A percentile compares a stretch with the other conserved stretches of the same genome.
Evolutionary conservation across 2,329 filamentous ascomycete genomes (phyloP).

Genomic region (Trichoderma oligosporum): DNA sequence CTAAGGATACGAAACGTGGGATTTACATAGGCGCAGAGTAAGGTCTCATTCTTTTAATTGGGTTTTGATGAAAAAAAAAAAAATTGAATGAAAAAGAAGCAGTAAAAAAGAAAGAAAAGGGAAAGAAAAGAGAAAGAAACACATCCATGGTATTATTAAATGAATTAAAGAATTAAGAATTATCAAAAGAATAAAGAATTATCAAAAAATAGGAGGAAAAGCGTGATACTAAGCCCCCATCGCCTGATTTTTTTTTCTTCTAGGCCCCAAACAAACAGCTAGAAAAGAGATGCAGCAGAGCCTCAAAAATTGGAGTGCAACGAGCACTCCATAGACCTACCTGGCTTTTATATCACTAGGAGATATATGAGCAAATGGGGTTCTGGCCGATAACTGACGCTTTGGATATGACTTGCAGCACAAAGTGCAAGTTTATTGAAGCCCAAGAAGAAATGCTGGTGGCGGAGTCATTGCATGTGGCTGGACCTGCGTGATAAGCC

Average conservation of each 20-base stretch:
- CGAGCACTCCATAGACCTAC: background rate
- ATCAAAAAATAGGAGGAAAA: background rate
- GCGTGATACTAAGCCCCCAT: background rate
- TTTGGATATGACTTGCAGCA: background rate
- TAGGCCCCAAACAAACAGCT: too few species aligned
- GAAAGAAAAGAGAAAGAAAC: background rate
- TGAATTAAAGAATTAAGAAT: background rate
- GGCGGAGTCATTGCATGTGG: conserved; percentile 12
- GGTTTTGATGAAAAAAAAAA: background rate
- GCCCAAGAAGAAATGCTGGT: background rate
- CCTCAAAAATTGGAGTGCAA: background rate
- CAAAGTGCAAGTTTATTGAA: background rate
- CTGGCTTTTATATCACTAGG: conserved; percentile 2
- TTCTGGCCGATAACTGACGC: background rate
- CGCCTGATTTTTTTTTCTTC: too few species aligned
- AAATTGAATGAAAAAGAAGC: background rate
- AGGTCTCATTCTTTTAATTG: background rate
- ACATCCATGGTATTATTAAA: too few species aligned
- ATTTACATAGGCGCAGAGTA: conserved; percentile 22
- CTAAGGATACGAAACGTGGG: conserved; percentile 61
- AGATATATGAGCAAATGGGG: conserved; percentile 7
- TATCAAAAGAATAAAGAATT: background rate
- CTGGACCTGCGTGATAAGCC: conserved; percentile 12
- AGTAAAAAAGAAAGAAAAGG: background rate
- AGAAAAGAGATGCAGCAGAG: too few species aligned